Percentiles rank a stretch among this genome's conserved stretches.
Conservation (phyloP, 2,329 filamentous ascomycete genomes). For the Nannizziopsis arthrosporioides region DNA sequence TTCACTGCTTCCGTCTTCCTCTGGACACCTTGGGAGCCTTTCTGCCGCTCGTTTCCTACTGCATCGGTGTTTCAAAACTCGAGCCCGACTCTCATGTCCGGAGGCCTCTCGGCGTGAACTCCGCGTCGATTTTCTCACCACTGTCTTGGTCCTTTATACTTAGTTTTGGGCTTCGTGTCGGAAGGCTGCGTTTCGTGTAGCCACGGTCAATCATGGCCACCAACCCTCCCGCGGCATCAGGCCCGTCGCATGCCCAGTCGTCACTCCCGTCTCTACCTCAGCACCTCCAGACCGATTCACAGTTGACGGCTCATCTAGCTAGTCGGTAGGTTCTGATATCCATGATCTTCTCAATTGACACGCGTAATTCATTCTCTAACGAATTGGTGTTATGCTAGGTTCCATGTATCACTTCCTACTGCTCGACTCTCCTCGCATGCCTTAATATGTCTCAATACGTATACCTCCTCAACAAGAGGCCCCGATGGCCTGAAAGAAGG, state of each 20-base stretch:
- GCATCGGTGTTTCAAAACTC: too few species aligned
- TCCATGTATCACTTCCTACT: constrained; percentile 81
- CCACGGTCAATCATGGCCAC: constrained; percentile 30
- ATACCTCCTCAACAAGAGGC: constrained; percentile 76
- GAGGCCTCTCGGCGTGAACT: background rate
- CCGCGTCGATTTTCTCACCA: background rate
- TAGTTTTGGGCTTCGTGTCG: background rate
- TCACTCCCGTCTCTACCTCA: constrained; percentile 80
- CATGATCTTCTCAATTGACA: background rate
- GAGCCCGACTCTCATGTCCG: background rate
- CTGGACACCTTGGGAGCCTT: too few species aligned
- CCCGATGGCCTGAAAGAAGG: constrained; percentile 84
- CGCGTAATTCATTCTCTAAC: background rate
- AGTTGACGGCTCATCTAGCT: constrained; percentile 41
- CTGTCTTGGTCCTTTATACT: background rate
- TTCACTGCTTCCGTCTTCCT: too few species aligned
- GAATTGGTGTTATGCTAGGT: constrained; percentile 50
- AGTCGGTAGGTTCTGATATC: constrained; percentile 31
- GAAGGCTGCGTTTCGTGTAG: background rate
- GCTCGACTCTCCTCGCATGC: constrained; percentile 84
- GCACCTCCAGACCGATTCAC: constrained; percentile 46
- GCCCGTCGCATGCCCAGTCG: constrained; percentile 59
- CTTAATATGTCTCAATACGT: constrained; percentile 86
- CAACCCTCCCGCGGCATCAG: constrained; percentile 25
- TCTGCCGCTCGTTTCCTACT: background rate